Evolutionary conservation across 495 filamentous ascomycete species (phyloP).

Genomic region (Oidiodendron maius): DNA sequence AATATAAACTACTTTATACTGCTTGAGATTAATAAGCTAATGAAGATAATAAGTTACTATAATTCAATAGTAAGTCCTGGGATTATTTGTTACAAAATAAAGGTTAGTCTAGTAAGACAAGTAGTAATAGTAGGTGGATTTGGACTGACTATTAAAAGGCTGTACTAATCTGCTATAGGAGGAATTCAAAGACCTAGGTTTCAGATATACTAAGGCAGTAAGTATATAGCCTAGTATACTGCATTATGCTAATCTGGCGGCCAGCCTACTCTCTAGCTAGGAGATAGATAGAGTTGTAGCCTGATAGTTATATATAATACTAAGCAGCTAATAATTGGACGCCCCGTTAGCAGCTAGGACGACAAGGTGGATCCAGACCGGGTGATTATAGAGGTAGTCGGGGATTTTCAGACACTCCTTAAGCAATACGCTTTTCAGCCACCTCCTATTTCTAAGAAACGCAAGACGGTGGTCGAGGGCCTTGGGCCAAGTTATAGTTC

Average conservation of each 20-base stretch:
- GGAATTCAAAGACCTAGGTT: slow-evolving; percentile 18
- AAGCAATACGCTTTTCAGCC: slow-evolving; percentile 11
- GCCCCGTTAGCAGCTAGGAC: slow-evolving; percentile 17
- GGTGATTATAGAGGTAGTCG: slow-evolving; percentile 11
- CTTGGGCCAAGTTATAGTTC: slow-evolving; percentile 15
- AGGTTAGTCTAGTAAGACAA: slow-evolving; percentile 12
- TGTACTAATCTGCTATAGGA: slow-evolving; percentile 13
- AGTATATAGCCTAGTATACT: slow-evolving; percentile 9
- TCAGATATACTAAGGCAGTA: slow-evolving; percentile 15
- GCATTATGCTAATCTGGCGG: slow-evolving; percentile 11
- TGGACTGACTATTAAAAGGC: slow-evolving; percentile 7
- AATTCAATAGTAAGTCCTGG: slow-evolving; percentile 17
- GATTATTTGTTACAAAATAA: slow-evolving; percentile 15
- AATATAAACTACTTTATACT: slow-evolving; percentile 19
- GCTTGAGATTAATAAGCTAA: slow-evolving; percentile 20
- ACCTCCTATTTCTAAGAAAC: slow-evolving; percentile 13
- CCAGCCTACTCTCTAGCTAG: slow-evolving; percentile 18
- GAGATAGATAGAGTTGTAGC: slow-evolving; percentile 19
- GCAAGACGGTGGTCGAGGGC: slow-evolving; percentile 12
- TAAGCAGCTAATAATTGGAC: slow-evolving; percentile 20
- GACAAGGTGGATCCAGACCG: slow-evolving; percentile 17
- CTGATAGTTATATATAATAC: slow-evolving; percentile 17
- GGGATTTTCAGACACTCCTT: slow-evolving; percentile 12
- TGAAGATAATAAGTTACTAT: slow-evolving; percentile 20
- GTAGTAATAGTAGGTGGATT: slow-evolving; percentile 15